Base-by-base conservation (phyloP, 306 rosid genomes). In the Datisca glomerata region DNA sequence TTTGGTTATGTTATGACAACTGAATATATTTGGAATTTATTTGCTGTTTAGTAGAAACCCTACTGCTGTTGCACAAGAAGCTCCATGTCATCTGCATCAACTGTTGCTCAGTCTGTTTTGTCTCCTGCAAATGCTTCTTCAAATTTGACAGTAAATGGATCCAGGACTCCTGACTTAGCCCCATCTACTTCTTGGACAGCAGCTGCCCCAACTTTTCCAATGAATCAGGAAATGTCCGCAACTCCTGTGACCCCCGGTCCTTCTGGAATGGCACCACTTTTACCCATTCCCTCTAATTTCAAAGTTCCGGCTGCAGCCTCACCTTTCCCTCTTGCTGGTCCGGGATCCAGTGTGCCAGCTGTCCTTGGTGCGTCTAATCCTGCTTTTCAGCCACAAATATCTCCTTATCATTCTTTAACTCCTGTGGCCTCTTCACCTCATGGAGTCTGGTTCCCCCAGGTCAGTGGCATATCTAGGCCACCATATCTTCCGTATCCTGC, bases 361-460 rank as follows among this genome's bases (percentile, higher is more conserved):
- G 41, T 48, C 41, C 65, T 73, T 47, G 32, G 43, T 36, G 37
- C 47, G 13, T 47, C 73, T 7, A 69, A 67, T 60, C 43, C 82
- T 38, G 51, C 59, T 38, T 51, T 44, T 52, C 71, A 51, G 27
- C 54, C 78, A 6, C 85, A 69, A 36, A 58, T 67, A 22, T 40
- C 53, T 16, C 63, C 85, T n/a, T 72, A 79, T 68, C 74, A 70
- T 46, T 59, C 80, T 12, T 43, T 76, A 54, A 67, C 85, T 49
- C 43, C 74, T 47, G 59, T 79, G 75, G 78, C 49, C 53, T 70
- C 76, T 52, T 53, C 79, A 13, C 79, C 80, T 56, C 85, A 76
- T 32, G 93, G 86, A 41, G 57, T 65, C 41, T 89, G 98, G 98
- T 59, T 83, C 27, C 86, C 79, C 2, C 91, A 75, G 59, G 61